Base-by-base conservation (phyloP, 345 rosid species). In the Hibiscus syriacus region DNA sequence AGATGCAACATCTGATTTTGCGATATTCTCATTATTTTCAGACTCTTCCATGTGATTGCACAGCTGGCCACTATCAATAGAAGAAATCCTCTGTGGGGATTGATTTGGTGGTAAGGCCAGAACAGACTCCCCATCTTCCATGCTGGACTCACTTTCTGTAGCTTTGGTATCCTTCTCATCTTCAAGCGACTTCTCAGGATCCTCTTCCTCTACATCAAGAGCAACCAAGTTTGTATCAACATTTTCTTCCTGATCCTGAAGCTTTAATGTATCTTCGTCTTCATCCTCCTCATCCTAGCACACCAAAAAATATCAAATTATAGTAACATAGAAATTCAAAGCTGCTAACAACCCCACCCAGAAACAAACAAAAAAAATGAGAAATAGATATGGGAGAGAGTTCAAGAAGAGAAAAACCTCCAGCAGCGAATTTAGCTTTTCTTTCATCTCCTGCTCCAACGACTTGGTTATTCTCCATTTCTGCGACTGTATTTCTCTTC, bases 391-490 rank as follows among this genome's bases (percentile, higher is more conserved):
- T 46, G 7, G 25, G n/a, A 46, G 16, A 17, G 29, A 8, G 20
- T 32, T 10, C 3, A 62, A 23, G 45, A 29, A 55, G n/a, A n/a
- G 52, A 6, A 67, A 59, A 71, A 92, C 97, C 96, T 86, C 88
- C 71, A 69, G 41, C 55, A 46, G 61, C 46, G 71, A 64, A 66
- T 76, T 74, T 68, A 74, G 10, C 72, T 73, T 85, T 41, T 77
- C 84, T 68, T 71, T 77, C 71, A 91, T 71, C 54, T 91, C 99
- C 70, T 79, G 83, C 76, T 60, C 83, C 87, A 94, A 68, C 43
- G 78, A 83, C 81, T 48, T 79, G 64, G 69, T 41, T 67, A 92
- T 74, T 58, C 75, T 75, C 78, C 61, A 76, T 76, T 76, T 86
- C 76, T 82, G 83, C 29, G 80, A 70, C 82, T 82, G 83, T 55